Evolutionary conservation across 1,284 basidiomycete genomes (phyloP), one percentile per base, ranked within the genome.

Genomic region (Ustilago loliicola): DNA sequence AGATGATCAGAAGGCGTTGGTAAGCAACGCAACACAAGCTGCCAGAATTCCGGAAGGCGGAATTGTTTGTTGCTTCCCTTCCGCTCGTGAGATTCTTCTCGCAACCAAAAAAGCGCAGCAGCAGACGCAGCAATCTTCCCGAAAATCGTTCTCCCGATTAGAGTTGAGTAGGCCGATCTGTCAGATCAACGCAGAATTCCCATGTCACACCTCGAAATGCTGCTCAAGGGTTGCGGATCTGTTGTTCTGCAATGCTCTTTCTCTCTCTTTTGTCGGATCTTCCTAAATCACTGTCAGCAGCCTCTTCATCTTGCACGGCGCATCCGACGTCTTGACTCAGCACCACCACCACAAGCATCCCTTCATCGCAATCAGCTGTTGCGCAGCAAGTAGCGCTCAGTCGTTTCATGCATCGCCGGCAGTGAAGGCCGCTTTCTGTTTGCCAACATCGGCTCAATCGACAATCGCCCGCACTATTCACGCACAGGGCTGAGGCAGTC

Each of bases 91-190:
- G 15, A 32, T 15, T 36, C 50, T 61, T 45, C 50, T 32, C 36
- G 36, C 59, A 25, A 32, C 38, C 36, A n/a, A 51, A 53, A 61
- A 53, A 42, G 59, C 59, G 48, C 59, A 53, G 59, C 57, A 48
- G 32, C 58, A 30, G 17, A 10, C 2, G 30, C 15, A 57, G 9
- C 29, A 23, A 11, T 50, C 48, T 50, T 50, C 38, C 13, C 21
- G 25, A 30, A 23, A 58, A 58, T 10, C 23, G 27, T 4, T 10
- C 10, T 15, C 25, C 55, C 55, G 40, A 30, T 45, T 42, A n/a
- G n/a, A n/a, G 1, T 38, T 38, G 27, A 17, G 2, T n/a, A 11
- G 9, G 38, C 55, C 55, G 55, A 57, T 57, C 38, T 40, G 53
- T 54, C 29, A 32, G 15, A 40, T 6, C 38, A 40, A 17, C 17